Base-by-base conservation (phyloP, 1,284 basidiomycete genomes). In the Gomphus sp. region DNA sequence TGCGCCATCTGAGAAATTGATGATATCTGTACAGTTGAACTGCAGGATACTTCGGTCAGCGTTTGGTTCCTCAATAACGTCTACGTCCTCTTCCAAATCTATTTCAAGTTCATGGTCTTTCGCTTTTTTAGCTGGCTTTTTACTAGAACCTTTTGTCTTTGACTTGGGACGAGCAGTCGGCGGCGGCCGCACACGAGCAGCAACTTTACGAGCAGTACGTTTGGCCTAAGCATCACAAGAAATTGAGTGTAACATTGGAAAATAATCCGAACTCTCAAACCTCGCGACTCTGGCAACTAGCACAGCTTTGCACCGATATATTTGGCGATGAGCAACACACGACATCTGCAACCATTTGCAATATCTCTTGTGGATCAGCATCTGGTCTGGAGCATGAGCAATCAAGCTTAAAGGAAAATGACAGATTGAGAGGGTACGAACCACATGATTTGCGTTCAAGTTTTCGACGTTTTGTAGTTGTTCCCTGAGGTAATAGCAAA, bases 11-110 rank as follows among this genome's bases (percentile, higher is more conserved):
- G 86, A 88, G 68, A 99, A 93, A 66, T 94, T 91, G 54, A 98
- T 81, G 57, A 93, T 82, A 66, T 97, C 91, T 0, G 92, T 82
- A 66, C 95, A 98, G 69, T 99, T 99, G 77, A 99, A 99, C 61
- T 97, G 86, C 57, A 97, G 86, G 63, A 98, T 93, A 64, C 85
- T 89, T 55, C 88, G 89, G 9, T 59, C 58, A 18, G 50, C 58
- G 16, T 75, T 69, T 14, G 72, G 67, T 60, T 73, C 72, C 55
- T 69, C 70, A 37, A 71, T 66, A 33, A 64, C 63, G 33, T 64
- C 63, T 2, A 56, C 49, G 3, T 62, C 62, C 7, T 60, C 62
- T 10, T 56, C 56, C 18, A 57, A 52, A 18, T 56, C 54, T 65
- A 31, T 22, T 28, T 36, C 64, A 60, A 11, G 69, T 70, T 52